These are phyloP conservation scores for Aspergillus thermomutatus DNA, from an alignment of 2,329 filamentous ascomycete species.

Conservation along the genomic window DNA sequence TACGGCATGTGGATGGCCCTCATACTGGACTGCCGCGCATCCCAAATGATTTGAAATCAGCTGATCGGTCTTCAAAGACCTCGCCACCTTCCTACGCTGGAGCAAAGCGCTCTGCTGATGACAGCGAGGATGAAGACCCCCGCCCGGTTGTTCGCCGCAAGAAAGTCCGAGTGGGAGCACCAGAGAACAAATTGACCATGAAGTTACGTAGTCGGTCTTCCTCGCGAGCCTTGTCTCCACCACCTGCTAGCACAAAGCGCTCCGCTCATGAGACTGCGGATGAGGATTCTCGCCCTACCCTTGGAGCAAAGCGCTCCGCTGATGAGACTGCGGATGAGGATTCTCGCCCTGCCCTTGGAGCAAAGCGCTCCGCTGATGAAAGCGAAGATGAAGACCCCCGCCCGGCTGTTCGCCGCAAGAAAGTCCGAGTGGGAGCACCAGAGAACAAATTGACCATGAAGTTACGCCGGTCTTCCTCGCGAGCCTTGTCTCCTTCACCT, in stretches of 20 bases:
- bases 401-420: slow-evolving; percentile 23
- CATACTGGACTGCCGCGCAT: slow-evolving; percentile 56
- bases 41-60: slow-evolving; percentile 21
- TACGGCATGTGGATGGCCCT: slow-evolving; percentile 58
- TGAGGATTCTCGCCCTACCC: slow-evolving; percentile 21
- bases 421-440: slow-evolving; percentile 43
- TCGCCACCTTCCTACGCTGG: not conserved
- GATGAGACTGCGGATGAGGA: not conserved
- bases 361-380: not conserved
- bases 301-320: not conserved
- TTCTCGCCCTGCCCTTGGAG: not conserved
- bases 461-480: slow-evolving; percentile 33
- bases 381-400: slow-evolving; percentile 17
- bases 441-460: slow-evolving; percentile 46
- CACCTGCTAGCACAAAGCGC: slow-evolving; percentile 41
- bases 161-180: slow-evolving; percentile 40
- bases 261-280: slow-evolving; percentile 39
- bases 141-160: not conserved
- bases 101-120: not conserved
- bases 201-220: slow-evolving; percentile 33
- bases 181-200: slow-evolving; percentile 46
- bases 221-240: slow-evolving; percentile 41
- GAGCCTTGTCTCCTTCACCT: slow-evolving; percentile 41
- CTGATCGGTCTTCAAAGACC: slow-evolving; percentile 37
- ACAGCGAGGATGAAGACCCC: not conserved